Conservation (phyloP, 202 grass and related monocot genomes). For the Musa balbisiana region DNA sequence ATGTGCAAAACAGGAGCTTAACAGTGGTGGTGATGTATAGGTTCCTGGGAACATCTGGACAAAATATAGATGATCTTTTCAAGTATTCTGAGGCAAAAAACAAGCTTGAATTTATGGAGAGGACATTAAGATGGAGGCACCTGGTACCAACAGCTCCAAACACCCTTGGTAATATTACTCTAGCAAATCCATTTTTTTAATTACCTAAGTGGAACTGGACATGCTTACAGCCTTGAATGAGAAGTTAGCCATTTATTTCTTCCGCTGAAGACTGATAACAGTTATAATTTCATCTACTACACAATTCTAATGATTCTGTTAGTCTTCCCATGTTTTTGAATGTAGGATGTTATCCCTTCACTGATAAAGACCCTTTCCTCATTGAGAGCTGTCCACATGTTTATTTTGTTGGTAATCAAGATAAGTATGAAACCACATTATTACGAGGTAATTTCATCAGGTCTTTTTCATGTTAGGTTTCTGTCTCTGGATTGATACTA, state of each 20-base stretch:
- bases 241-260: not conserved
- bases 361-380: constrained; percentile 94
- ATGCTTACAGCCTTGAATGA: not conserved
- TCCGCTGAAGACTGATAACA: not conserved
- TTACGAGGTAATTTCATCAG: constrained; percentile 51
- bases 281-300: not conserved
- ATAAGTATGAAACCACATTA: constrained; percentile 64
- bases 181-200: not conserved
- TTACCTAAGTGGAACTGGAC: not conserved
- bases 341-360: constrained; percentile 93
- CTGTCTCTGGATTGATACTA: not conserved
- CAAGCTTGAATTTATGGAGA: constrained; percentile 82
- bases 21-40: constrained; percentile 33
- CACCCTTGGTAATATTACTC: constrained; percentile 55
- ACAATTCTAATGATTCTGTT: not conserved
- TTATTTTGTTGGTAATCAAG: constrained; percentile 94
- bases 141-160: constrained; percentile 94
- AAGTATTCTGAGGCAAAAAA: constrained; percentile 86
- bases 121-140: constrained; percentile 83
- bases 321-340: constrained; percentile 17
- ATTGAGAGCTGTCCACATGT: constrained; percentile 90
- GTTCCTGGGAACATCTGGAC: constrained; percentile 92
- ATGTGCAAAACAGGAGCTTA: constrained; percentile 11
- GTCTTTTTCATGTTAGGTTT: not conserved
- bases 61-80: constrained; percentile 84